Base-by-base conservation (phyloP, 1,139 yeast genomes). In the Suhomyces guaymorum region DNA sequence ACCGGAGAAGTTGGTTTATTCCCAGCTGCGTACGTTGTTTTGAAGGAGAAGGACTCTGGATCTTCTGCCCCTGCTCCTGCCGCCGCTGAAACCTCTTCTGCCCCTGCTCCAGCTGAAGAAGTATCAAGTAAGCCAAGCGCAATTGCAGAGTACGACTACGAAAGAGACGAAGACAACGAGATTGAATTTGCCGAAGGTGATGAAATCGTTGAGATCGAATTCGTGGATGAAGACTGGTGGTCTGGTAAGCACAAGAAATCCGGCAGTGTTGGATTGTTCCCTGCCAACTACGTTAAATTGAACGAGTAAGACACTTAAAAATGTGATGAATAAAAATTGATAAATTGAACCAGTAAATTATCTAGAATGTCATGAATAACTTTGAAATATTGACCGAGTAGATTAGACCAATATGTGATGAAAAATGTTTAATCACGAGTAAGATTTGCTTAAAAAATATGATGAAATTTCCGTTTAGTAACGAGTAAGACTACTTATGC, bases 191-290 rank as follows among this genome's bases (percentile, higher is more conserved):
- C 68, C 21, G 96, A 87, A 55, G 95, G 94, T 32, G 97, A 88
- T 48, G 51, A 71, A 42, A 88, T 92, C 47, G 66, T 80, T 14
- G 86, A 88, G 43, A 85, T 92, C 44, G 95, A 88, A 48, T 84
- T 87, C 59, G 85, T 86, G 11, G 96, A 89, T 49, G 96, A 87
- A 33, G 96, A 88, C 54, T 92, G 98, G 98, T 92, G 97, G 97
- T 71, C 83, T 39, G 98, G 98, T 31, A 70, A 58, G 36, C 80
- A 80, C 49, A 64, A 78, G 40, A 56, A 49, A 28, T 62, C 80
- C 26, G 96, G 96, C 27, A 84, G 80, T 47, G 72, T 76, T 45
- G 95, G 95, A 38, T 70, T 92, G 38, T 89, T 92, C 80, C 98
- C 98, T 30, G 81, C 95, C 27, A 88, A 86, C 62, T 89, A 85